Base-by-base conservation (phyloP, 139 green algal species). In the Desmodesmus armatus region DNA sequence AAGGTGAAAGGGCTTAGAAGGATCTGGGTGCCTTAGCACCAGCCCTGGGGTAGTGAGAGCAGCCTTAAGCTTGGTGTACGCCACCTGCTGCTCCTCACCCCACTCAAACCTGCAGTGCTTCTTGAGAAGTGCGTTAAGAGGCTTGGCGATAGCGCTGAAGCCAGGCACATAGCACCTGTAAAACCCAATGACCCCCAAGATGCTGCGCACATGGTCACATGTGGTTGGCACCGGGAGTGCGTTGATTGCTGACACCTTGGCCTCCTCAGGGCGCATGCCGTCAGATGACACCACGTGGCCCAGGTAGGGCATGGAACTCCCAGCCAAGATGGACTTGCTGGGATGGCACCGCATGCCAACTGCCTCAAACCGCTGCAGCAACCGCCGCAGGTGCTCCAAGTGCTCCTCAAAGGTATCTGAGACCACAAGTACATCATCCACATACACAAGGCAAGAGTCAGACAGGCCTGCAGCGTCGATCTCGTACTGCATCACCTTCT, bases 221-320 rank as follows among this genome's bases (percentile, higher is more conserved):
- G 81, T 83, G 83, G 2, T 6, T 75, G 41, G 89, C 84, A 15
- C 75, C 5, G 43, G 80, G 47, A 92, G 29, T 3, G 66, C 69
- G 6, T 43, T n/a, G 5, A 94, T 87, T 31, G 78, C 85, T 4
- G 70, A 21, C 2, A 89, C 62, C 35, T 93, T 91, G 40, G 76
- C 72, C 1, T 67, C 29, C n/a, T 83, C 33, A 25, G 79, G 73
- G 9, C 33, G 44, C 2, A 91, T 39, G 31, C 80, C 90, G 17
- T 85, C 29, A 5, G 31, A 5, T 31, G 53, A 72, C 9, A 93
- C 70, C 31, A 88, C 70, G 49, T 90, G 67, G 31, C 87, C 90
- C 25, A 92, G 63, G 40, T 84, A 93, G 7, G 85, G 72, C 17
- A 92, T 39, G 17, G 2, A 49, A 13, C 63, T 41, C 5, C 31